Evolutionary conservation across 805 yeast genomes (phyloP).

Genomic region (Yarrowia divulgata): DNA sequence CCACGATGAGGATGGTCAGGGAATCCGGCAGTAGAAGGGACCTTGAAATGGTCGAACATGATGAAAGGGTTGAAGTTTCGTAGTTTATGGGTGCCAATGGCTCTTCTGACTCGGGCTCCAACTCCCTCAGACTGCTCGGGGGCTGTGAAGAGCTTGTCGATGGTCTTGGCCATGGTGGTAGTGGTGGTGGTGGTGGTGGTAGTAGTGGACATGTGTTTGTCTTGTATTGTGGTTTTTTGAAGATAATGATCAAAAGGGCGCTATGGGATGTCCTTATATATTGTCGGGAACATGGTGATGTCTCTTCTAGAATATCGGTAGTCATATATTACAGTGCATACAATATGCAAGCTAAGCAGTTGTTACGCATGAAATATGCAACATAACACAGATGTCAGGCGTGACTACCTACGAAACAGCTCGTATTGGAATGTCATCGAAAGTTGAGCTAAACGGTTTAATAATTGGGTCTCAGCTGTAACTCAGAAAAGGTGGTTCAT

Average conservation of each 20-base stretch:
- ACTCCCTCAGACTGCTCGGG: constrained; percentile 79
- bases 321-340: not conserved
- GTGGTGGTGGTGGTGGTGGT: not conserved
- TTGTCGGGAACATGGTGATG: not conserved
- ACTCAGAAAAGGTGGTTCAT: no score
- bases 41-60: constrained; percentile 29
- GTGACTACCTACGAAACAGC: not conserved
- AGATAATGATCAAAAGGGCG: not conserved
- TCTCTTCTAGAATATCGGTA: not conserved
- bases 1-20: constrained; percentile 87
- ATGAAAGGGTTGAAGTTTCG: constrained; percentile 79
- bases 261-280: not conserved
- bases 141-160: constrained; percentile 15
- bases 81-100: constrained; percentile 64
- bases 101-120: constrained; percentile 82
- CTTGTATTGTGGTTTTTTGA: constrained; percentile 8
- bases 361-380: not conserved
- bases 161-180: constrained; percentile 14
- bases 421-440: constrained; percentile 15
- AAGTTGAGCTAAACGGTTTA: not conserved
- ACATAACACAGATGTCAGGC: not conserved
- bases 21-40: constrained; percentile 55
- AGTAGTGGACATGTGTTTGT: constrained; percentile 16
- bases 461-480: not conserved
- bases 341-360: not conserved